Percentiles rank a stretch among this genome's conserved stretches.
phyloP scores from a whole-genome alignment of 2,329 filamentous ascomycete genomes.

The Fusarium tjaetaba region DNA sequence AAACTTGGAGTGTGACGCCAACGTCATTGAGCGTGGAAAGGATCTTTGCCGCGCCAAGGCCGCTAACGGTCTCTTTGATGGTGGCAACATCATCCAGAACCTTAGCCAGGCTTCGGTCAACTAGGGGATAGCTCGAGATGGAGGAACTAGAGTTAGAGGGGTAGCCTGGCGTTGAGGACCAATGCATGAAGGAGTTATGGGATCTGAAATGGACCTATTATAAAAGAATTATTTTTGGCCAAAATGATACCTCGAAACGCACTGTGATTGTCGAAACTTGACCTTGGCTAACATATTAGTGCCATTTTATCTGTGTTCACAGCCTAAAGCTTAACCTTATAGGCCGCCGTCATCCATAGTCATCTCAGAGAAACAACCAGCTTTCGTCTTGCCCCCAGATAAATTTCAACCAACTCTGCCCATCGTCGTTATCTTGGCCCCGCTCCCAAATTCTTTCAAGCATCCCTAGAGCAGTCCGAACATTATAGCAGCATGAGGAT shows the following conservation, averaged over 20 bases:
- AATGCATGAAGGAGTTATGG: background rate
- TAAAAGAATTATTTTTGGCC: background rate
- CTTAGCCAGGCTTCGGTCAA: background rate
- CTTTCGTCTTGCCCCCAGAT: background rate
- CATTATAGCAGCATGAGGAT: background rate
- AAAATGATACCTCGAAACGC: rapidly evolving
- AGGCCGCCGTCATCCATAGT: no score
- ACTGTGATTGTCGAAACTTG: background rate
- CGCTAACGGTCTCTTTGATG: background rate
- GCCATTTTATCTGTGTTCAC: no score
- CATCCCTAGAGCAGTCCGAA: background rate
- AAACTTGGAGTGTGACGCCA: slow-evolving; percentile 2
- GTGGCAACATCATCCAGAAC: slow-evolving; percentile 12
- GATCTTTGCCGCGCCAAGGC: slow-evolving; percentile 9
- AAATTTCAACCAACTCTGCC: background rate
- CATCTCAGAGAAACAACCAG: no score
- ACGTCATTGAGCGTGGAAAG: slow-evolving; percentile 8
- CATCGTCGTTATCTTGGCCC: rapidly evolving
- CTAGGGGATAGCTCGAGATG: background rate
- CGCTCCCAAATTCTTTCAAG: background rate
- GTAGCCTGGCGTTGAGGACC: background rate
- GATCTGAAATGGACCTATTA: background rate
- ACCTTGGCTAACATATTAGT: no score
- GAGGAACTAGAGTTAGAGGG: no score
- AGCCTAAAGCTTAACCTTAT: no score